A percentile compares a stretch with the other conserved stretches of the same genome.
These are phyloP conservation scores for Scleroderma citrinum DNA, from an alignment of 768 basidiomycete genomes.

Conservation along the genomic window DNA sequence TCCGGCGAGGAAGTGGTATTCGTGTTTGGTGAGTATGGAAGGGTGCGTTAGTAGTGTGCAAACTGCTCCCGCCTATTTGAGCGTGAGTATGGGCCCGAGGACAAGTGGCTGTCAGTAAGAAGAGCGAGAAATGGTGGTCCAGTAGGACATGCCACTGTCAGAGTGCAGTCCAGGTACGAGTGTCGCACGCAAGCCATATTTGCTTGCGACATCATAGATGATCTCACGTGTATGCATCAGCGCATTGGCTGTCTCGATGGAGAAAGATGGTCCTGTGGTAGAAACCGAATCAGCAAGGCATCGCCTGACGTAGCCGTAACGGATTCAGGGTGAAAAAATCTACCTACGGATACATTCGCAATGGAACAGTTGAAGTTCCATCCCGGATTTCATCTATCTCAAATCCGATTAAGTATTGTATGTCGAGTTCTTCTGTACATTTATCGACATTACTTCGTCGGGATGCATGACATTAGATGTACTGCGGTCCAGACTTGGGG, in stretches of 20 bases:
- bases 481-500: no score
- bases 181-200: constrained; percentile 52
- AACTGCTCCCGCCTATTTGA: constrained; percentile 39
- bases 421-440: constrained; percentile 10
- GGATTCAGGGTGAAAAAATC: not conserved
- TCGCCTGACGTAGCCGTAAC: no score
- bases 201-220: constrained; percentile 51
- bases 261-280: constrained; percentile 49
- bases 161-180: constrained; percentile 46
- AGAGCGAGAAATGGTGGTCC: constrained; percentile 27
- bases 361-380: constrained; percentile 61
- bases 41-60: constrained; percentile 31
- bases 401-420: constrained; percentile 54
- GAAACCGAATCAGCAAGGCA: not conserved
- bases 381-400: constrained; percentile 48
- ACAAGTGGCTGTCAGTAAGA: no score
- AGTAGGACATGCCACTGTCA: not conserved
- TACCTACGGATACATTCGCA: constrained; percentile 44
- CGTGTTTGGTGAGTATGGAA: constrained; percentile 29
- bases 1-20: constrained; percentile 51
- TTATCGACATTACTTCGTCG: constrained; percentile 13
- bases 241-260: constrained; percentile 55
- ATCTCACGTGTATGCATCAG: constrained; percentile 55
- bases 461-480: constrained; percentile 34
- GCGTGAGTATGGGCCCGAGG: not conserved